Percentiles rank a stretch among this genome's conserved stretches.
Conservation (phyloP, 768 basidiomycete species). For the Tylopilus plumbeoviolaceoides region DNA sequence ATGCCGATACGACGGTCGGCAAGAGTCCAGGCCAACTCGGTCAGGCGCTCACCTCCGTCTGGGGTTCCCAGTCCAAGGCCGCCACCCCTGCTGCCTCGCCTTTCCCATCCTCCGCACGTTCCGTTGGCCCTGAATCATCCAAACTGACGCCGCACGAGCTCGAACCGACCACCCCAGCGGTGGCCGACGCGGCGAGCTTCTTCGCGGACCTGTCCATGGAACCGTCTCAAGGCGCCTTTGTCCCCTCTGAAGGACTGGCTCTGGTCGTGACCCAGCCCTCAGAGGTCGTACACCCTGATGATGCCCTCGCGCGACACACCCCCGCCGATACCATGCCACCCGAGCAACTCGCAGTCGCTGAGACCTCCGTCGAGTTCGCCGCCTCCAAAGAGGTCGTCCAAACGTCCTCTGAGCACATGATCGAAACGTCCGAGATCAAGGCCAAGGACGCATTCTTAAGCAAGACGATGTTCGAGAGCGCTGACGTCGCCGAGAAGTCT, state of each 20-base stretch:
- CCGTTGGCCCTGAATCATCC: constrained; percentile 15
- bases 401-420: background rate
- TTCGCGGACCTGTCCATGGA: background rate
- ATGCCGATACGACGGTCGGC: constrained; percentile 35
- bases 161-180: constrained; percentile 10
- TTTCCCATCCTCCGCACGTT: constrained; percentile 18
- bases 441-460: background rate
- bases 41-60: constrained; percentile 44
- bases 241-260: constrained; percentile 1
- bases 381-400: constrained; percentile 2
- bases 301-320: constrained; percentile 15
- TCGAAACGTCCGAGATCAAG: constrained; percentile 8
- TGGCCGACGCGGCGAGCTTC: constrained; percentile 11
- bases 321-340: constrained; percentile 27
- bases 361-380: background rate
- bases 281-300: background rate
- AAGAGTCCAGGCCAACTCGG: constrained; percentile 38
- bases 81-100: constrained; percentile 29
- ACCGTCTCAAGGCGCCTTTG: background rate
- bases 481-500: background rate
- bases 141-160: constrained; percentile 1
- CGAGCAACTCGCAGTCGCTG: constrained; percentile 14
- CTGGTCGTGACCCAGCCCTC: constrained; percentile 13
- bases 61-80: constrained; percentile 39
- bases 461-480: constrained; percentile 4